phyloP scores from a whole-genome alignment of 805 yeast genomes.

The Zygoascus biomembranicola region DNA sequence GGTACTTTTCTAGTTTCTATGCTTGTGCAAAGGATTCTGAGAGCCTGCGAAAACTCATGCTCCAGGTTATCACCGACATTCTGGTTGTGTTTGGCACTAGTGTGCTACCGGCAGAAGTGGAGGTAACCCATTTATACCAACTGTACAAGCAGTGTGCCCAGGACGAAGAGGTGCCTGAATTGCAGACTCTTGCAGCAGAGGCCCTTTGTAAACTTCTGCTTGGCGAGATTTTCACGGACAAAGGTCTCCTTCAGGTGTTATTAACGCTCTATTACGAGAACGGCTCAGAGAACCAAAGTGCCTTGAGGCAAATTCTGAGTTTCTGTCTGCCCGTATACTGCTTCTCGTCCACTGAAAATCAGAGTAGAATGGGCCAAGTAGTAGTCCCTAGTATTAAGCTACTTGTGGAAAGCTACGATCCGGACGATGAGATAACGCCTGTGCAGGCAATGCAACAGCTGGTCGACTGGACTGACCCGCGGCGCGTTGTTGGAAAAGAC shows the following conservation, averaged over 20 bases:
- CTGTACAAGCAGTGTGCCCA: conserved; percentile 55
- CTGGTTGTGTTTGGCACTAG: conserved; percentile 67
- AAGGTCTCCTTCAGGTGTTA: conserved; percentile 51
- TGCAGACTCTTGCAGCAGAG: conserved; percentile 78
- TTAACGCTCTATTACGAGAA: conserved; percentile 72
- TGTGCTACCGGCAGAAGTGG: conserved; percentile 48
- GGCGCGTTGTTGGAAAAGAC: conserved; percentile 33
- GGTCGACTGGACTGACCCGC: conserved; percentile 79
- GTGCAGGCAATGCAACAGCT: conserved; percentile 58
- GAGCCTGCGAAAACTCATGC: conserved; percentile 49
- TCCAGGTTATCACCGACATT: conserved; percentile 69
- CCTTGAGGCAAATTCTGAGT: conserved; percentile 68
- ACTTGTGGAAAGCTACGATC: conserved; percentile 37
- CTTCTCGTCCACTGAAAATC: conserved; percentile 66
- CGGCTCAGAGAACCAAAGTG: conserved; percentile 49
- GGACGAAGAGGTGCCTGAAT: conserved; percentile 40
- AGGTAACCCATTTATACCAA: conserved; percentile 56
- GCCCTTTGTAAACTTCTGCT: conserved; percentile 76
- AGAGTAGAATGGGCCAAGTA: conserved; percentile 48
- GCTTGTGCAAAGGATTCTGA: conserved; percentile 60
- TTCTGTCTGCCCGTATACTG: conserved; percentile 87
- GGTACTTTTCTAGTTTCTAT: conserved; percentile 52
- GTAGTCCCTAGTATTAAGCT: conserved; percentile 31
- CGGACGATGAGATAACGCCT: conserved; percentile 33
- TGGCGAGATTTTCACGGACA: conserved; percentile 65